These are phyloP conservation scores for Solanum chmielewskii DNA, from an alignment of 257 asterid genomes.

Conservation along the genomic window DNA sequence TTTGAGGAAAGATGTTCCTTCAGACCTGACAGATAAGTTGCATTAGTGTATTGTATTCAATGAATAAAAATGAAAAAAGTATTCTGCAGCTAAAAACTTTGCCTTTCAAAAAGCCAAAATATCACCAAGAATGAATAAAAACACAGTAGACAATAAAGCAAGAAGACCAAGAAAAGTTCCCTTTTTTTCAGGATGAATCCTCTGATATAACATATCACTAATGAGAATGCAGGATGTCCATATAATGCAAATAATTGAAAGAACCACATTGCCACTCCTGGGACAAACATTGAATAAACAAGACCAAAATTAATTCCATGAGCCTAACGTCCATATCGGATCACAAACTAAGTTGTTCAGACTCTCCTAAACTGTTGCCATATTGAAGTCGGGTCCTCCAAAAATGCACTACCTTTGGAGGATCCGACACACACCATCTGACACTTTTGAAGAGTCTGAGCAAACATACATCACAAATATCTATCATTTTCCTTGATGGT, in stretches of 20 bases:
- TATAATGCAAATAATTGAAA: neutral
- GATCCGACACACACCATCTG: neutral
- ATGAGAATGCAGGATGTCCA: neutral
- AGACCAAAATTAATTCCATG: neutral
- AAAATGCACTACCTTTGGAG: neutral
- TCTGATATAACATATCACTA: neutral
- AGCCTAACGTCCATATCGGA: neutral
- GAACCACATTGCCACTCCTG: neutral
- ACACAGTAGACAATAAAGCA: neutral
- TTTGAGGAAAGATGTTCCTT: slow-evolving; percentile 68
- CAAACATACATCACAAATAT: neutral
- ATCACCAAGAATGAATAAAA: neutral
- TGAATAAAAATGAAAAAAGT: neutral
- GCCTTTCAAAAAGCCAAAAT: neutral
- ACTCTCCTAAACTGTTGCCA: neutral
- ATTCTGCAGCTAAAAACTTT: neutral
- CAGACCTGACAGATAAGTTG: slow-evolving; percentile 35
- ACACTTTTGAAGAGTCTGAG: neutral
- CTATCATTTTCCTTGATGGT: neutral
- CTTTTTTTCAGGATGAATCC: neutral
- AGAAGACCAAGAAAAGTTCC: neutral
- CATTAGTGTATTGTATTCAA: slow-evolving; percentile 3
- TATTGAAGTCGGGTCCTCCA: neutral
- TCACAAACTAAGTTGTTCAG: neutral
- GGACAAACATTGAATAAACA: neutral